Conservation (phyloP, 345 rosid genomes). For the Stellera chamaejasme region DNA sequence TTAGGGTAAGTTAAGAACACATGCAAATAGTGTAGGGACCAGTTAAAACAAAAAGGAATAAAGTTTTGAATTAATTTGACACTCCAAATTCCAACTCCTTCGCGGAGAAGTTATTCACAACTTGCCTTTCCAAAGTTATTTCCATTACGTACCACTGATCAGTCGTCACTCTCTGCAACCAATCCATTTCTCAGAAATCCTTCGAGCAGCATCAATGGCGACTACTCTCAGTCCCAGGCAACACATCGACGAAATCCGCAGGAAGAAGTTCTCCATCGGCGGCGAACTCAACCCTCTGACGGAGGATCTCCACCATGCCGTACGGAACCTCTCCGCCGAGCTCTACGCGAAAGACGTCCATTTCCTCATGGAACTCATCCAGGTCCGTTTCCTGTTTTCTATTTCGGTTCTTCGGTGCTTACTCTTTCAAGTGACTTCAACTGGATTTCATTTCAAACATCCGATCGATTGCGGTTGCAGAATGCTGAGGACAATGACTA, state of each 20-base stretch:
- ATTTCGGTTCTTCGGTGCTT: background rate
- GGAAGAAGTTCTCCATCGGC: conserved; percentile 44
- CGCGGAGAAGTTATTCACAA: no score
- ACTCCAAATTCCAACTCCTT: no score
- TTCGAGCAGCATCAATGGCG: no score
- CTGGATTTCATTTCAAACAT: no score
- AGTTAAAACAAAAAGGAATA: no score
- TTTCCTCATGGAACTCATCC: conserved; percentile 69
- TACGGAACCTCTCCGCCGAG: conserved; percentile 53
- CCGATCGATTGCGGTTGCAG: conserved; percentile 18
- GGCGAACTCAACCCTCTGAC: conserved; percentile 36
- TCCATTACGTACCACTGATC: no score
- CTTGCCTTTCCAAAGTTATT: no score
- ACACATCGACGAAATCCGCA: conserved; percentile 54
- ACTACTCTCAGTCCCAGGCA: conserved; percentile 14
- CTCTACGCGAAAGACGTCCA: conserved; percentile 65
- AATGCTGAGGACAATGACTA: conserved; percentile 81
- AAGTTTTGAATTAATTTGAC: no score
- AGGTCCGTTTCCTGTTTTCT: conserved; percentile 18
- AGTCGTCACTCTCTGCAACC: no score
- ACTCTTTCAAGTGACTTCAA: background rate
- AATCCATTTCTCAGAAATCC: no score
- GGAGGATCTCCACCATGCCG: conserved; percentile 57
- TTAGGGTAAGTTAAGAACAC: no score
- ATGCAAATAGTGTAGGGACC: no score